These are phyloP conservation scores for Sporothrix brasiliensis DNA, from an alignment of 2,329 filamentous ascomycete genomes.

Conservation along the genomic window DNA sequence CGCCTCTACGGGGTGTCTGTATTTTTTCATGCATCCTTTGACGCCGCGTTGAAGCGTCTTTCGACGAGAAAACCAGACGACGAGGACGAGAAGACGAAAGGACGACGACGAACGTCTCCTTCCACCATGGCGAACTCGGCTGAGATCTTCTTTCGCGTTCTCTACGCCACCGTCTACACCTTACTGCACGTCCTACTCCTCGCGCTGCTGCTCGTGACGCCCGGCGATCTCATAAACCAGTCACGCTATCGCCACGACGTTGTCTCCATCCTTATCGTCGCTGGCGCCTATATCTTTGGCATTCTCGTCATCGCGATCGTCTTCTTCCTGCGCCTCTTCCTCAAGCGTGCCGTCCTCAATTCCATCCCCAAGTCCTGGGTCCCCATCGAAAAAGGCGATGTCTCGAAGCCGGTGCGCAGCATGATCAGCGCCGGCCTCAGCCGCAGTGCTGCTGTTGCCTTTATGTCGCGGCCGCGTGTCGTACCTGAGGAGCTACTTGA, in stretches of 20 bases:
- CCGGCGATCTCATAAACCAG: constrained; percentile 78
- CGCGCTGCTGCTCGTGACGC: constrained; percentile 75
- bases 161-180: constrained; percentile 79
- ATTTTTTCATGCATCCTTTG: constrained; percentile 22
- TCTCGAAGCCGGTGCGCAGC: constrained; percentile 71
- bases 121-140: constrained; percentile 47
- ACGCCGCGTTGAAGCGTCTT: constrained; percentile 10
- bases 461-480: constrained; percentile 72
- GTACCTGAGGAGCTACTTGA: constrained; percentile 38
- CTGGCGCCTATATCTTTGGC: constrained; percentile 73
- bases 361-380: constrained; percentile 86
- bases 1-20: constrained; percentile 15
- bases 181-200: constrained; percentile 73
- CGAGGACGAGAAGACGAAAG: neutral
- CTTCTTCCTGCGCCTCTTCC: constrained; percentile 82
- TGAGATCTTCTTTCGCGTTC: constrained; percentile 70
- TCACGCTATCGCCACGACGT: constrained; percentile 66
- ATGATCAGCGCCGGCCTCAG: constrained; percentile 74
- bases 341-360: constrained; percentile 75
- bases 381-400: constrained; percentile 81
- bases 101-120: neutral
- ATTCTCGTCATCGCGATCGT: constrained; percentile 71
- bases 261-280: constrained; percentile 82
- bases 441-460: constrained; percentile 79
- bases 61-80: neutral